Evolutionary conservation across 345 rosid genomes (phyloP), one percentile per base, ranked within the genome.

Genomic region (Citrus medica): DNA sequence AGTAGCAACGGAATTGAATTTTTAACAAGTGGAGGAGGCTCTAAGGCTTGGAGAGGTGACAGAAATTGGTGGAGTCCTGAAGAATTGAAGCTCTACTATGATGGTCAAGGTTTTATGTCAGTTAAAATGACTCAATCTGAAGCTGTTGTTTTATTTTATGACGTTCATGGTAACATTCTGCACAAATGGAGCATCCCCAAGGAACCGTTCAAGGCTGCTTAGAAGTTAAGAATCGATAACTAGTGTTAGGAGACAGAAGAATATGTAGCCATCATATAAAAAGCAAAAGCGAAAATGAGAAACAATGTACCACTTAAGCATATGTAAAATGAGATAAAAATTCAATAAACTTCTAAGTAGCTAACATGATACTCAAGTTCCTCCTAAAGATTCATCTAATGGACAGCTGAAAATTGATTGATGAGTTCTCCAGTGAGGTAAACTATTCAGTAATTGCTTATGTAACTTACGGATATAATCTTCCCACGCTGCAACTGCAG

Each of bases 31-130:
- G 97, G 97, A 14, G 97, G 91, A 9, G 97, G 98, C 7, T 94
- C 98, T 35, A 91, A 92, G 78, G 95, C 98, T 51, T 94, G 97
- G 98, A 86, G 83, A 74, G 97, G 97, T 5, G 80, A 64, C 25
- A 37, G 87, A 0, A 32, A 5, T 7, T 76, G 83, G 78, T 84
- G 89, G 90, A 85, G 80, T 83, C 88, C 90, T 71, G 73, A 84
- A 37, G 97, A 89, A 78, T 80, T 90, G 79, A 86, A 90, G 79
- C 76, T 93, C 1, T 93, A 87, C 73, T 78, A 90, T 10, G 95
- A 92, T 14, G 95, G 95, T 4, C 98, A 94, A 86, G 98, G 97
- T 46, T 92, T 94, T 77, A 81, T 92, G 90, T 87, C 93, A 4
- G 58, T 91, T 62, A 76, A 87, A 38, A 42, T 89, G 33, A 86